Conservation (phyloP, 1,284 basidiomycete genomes). For the Stygiomarasmius scandens region DNA sequence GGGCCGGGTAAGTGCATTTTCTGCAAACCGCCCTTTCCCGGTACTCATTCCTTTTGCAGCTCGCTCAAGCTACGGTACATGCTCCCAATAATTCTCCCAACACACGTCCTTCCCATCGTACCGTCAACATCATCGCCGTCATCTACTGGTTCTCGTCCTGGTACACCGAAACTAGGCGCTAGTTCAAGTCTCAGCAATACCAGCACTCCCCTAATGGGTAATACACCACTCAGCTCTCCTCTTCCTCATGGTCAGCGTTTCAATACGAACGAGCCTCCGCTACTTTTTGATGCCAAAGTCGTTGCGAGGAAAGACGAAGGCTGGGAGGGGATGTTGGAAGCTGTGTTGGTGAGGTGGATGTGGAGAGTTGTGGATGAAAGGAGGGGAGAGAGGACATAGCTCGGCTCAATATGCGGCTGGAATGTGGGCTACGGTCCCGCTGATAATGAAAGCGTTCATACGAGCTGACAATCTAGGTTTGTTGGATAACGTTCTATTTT, state of each 20-base stretch:
- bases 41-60: conserved; percentile 37
- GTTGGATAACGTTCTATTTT: no score
- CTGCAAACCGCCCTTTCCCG: not conserved
- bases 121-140: conserved; percentile 27
- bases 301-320: conserved; percentile 75
- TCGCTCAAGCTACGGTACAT: conserved; percentile 82
- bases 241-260: conserved; percentile 29
- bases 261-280: conserved; percentile 36
- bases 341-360: conserved; percentile 66
- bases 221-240: conserved; percentile 26
- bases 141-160: conserved; percentile 23
- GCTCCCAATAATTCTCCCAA: conserved; percentile 64
- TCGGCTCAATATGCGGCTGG: no score
- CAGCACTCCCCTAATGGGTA: not conserved
- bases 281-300: conserved; percentile 70
- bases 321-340: conserved; percentile 81
- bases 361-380: conserved; percentile 69
- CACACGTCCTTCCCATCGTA: conserved; percentile 31
- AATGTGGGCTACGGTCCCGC: no score
- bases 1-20: conserved; percentile 64
- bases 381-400: conserved; percentile 37
- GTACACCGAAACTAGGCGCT: conserved; percentile 21
- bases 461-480: no score
- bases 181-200: no score
- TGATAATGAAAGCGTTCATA: no score